Evolutionary conservation across 2,329 filamentous ascomycete genomes (phyloP).

Genomic region (Alternaria metachromatica): DNA sequence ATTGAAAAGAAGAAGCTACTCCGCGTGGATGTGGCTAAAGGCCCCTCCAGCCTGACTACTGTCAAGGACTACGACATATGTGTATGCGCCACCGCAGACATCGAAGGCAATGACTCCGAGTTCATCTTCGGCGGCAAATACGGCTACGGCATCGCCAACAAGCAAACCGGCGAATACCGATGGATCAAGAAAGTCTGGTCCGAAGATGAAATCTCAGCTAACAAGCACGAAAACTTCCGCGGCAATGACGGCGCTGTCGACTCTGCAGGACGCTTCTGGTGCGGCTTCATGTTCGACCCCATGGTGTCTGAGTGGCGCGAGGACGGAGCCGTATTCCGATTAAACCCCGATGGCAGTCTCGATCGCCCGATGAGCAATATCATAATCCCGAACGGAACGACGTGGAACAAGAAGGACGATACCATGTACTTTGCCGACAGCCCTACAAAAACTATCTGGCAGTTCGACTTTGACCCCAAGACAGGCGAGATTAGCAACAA

Average conservation of each 20-base stretch:
- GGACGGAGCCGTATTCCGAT: constrained; percentile 75
- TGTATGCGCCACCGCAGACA: constrained; percentile 73
- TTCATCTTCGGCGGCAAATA: constrained; percentile 82
- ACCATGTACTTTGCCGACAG: constrained; percentile 87
- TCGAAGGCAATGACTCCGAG: constrained; percentile 70
- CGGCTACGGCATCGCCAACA: constrained; percentile 80
- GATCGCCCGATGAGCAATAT: constrained; percentile 67
- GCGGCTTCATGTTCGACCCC: constrained; percentile 86
- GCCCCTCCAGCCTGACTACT: constrained; percentile 63
- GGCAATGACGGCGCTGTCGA: constrained; percentile 86
- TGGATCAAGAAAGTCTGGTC: constrained; percentile 66
- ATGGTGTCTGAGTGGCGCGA: constrained; percentile 61
- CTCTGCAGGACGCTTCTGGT: constrained; percentile 80
- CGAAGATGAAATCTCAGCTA: constrained; percentile 54
- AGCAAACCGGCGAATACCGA: constrained; percentile 61
- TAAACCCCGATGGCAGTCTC: constrained; percentile 67
- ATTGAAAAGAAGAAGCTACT: constrained; percentile 80
- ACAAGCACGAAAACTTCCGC: constrained; percentile 61
- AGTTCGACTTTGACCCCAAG: constrained; percentile 73
- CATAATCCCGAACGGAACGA: constrained; percentile 83
- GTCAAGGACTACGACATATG: constrained; percentile 64
- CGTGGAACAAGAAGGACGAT: constrained; percentile 75
- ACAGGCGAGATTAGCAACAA: constrained; percentile 71
- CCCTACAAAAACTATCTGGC: constrained; percentile 71
- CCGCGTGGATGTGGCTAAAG: constrained; percentile 69